phyloP scores from a whole-genome alignment of 1,284 basidiomycete genomes.

The Rhodofomes roseus region DNA sequence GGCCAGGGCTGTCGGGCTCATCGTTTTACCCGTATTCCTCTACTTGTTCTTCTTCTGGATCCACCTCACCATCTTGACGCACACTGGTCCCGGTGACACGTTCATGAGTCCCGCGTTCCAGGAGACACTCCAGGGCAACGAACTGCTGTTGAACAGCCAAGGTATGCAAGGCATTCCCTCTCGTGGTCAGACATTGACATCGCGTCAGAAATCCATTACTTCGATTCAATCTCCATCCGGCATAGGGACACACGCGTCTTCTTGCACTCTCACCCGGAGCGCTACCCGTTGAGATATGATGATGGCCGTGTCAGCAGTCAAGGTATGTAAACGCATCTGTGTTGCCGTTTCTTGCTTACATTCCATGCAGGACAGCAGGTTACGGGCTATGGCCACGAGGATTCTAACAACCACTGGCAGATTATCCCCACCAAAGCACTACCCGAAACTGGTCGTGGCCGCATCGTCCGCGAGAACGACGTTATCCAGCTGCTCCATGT shows the following conservation, averaged over 20 bases:
- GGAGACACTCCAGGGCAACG: conserved; percentile 91
- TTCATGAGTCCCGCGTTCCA: conserved; percentile 99
- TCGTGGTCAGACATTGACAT: background rate
- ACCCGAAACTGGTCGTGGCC: conserved; percentile 84
- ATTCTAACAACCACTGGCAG: conserved; percentile 96
- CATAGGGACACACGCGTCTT: conserved; percentile 94
- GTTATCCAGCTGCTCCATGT: conserved; percentile 88
- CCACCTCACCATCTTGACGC: conserved; percentile 89
- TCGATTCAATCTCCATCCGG: conserved; percentile 82
- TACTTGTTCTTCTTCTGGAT: conserved; percentile 98
- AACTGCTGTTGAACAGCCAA: conserved; percentile 86
- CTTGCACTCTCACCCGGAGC: conserved; percentile 89
- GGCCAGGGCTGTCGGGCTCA: conserved; percentile 85
- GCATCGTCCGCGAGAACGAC: conserved; percentile 87
- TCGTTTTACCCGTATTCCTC: conserved; percentile 82
- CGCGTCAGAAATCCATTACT: conserved; percentile 84
- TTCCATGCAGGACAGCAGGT: conserved; percentile 83
- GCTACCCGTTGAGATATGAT: conserved; percentile 92
- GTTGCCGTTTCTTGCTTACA: conserved; percentile 7
- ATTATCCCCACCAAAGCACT: conserved; percentile 91
- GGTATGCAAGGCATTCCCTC: conserved; percentile 43
- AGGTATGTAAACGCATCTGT: conserved; percentile 45
- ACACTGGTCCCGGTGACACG: conserved; percentile 88
- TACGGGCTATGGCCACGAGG: conserved; percentile 93
- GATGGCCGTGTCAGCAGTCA: conserved; percentile 96